Evolutionary conservation across 129 eudicot genomes (phyloP).

Genomic region (Artemisia argyi): DNA sequence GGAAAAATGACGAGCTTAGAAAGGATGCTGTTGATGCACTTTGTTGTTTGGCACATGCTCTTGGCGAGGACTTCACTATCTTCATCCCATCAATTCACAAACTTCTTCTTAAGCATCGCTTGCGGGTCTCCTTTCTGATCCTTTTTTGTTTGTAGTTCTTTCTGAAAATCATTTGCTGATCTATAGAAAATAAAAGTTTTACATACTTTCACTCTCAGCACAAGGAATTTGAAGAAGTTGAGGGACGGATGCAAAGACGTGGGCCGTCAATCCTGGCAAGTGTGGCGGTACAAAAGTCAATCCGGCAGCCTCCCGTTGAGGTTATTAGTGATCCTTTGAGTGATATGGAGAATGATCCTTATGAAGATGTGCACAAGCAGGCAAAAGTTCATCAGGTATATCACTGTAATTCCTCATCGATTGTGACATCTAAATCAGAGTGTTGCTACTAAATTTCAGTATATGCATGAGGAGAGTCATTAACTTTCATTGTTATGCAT

Average conservation of each 20-base stretch:
- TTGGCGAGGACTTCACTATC: conserved; percentile 94
- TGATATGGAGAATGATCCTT: conserved; percentile 79
- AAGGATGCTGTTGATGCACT: conserved; percentile 97
- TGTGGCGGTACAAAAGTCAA: conserved; percentile 66
- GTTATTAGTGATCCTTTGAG: conserved; percentile 88
- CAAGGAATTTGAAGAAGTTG: conserved; percentile 92
- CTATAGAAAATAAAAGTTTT: not conserved
- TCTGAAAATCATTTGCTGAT: conserved; percentile 1
- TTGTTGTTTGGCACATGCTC: conserved; percentile 94
- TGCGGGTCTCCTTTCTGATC: conserved; percentile 52
- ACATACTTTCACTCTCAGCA: conserved; percentile 52
- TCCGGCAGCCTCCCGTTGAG: conserved; percentile 72
- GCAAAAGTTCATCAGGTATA: conserved; percentile 69
- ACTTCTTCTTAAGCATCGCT: conserved; percentile 71
- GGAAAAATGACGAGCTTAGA: conserved; percentile 86
- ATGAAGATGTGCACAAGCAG: conserved; percentile 54
- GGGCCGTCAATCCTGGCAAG: conserved; percentile 68
- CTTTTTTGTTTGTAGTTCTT: not conserved
- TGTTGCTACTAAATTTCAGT: not conserved
- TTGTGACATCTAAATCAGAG: not conserved
- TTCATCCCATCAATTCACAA: conserved; percentile 92
- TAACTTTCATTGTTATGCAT: conserved; percentile 1
- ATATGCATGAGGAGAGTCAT: conserved; percentile 14
- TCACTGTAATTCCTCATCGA: not conserved
- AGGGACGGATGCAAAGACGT: conserved; percentile 67